Conservation (phyloP, 192 early-diverging fungal species). For the Kappamyces sp. region DNA sequence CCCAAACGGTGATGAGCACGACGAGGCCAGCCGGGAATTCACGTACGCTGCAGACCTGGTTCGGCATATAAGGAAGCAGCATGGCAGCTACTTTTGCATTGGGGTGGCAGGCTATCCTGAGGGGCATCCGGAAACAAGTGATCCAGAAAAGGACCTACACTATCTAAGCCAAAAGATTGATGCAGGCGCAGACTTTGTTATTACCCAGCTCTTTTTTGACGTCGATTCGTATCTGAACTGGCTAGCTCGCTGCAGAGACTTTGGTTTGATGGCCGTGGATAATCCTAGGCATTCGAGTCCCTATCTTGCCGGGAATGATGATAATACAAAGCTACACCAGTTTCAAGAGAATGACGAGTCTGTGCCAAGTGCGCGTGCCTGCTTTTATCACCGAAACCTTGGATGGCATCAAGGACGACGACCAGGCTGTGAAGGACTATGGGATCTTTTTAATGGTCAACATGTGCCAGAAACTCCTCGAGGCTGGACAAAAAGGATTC, state of each 20-base stretch:
- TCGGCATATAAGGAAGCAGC: constrained; percentile 76
- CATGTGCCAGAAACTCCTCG: constrained; percentile 70
- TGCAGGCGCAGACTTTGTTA: constrained; percentile 84
- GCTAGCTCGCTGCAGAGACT: constrained; percentile 64
- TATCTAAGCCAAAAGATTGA: constrained; percentile 85
- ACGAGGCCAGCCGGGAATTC: constrained; percentile 69
- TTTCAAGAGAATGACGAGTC: constrained; percentile 85
- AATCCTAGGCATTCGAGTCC: constrained; percentile 30
- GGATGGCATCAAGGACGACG: constrained; percentile 97
- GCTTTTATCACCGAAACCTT: constrained; percentile 73
- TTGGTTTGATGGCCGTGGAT: constrained; percentile 25
- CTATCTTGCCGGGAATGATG: constrained; percentile 93
- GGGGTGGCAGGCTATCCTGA: constrained; percentile 82
- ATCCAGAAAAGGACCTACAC: constrained; percentile 69
- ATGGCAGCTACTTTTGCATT: constrained; percentile 94
- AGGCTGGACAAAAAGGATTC: constrained; percentile 67
- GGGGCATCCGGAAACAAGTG: constrained; percentile 73
- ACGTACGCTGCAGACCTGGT: constrained; percentile 84
- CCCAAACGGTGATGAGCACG: constrained; percentile 70
- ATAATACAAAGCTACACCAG: constrained; percentile 92
- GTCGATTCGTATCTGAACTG: constrained; percentile 78
- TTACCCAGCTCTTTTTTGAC: constrained; percentile 97
- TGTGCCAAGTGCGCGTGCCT: constrained; percentile 85
- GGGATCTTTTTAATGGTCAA: constrained; percentile 81
- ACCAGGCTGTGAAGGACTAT: constrained; percentile 92